These are phyloP conservation scores for Cutaneotrichosporon sp. DNA, from an alignment of 1,284 basidiomycete genomes.

Conservation along the genomic window DNA sequence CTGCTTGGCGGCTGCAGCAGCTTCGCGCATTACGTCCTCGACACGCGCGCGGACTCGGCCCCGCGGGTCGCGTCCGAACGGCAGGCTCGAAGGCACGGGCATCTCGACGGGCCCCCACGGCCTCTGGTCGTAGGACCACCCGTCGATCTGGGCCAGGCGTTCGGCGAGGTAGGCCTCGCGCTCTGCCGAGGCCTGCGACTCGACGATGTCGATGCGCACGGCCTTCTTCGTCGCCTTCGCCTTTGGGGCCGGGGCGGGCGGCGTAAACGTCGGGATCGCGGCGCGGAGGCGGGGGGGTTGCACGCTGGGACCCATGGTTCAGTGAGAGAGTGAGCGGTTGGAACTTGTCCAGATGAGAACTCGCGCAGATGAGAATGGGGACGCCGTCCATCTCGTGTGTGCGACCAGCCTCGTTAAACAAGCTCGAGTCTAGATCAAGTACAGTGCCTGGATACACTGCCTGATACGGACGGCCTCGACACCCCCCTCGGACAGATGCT, in stretches of 20 bases:
- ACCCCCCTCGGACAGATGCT: too few species aligned
- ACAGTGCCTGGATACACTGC: background rate
- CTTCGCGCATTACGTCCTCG: background rate
- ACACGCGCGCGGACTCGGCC: background rate
- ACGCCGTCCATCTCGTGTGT: too few species aligned
- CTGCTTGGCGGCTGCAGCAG: background rate
- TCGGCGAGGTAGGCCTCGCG: constrained; percentile 6
- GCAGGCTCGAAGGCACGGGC: constrained; percentile 5
- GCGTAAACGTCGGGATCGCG: background rate
- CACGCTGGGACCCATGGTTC: too few species aligned
- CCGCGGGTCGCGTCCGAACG: background rate
- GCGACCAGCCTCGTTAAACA: background rate
- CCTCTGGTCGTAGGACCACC: background rate
- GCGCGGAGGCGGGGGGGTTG: background rate
- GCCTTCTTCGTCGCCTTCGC: background rate
- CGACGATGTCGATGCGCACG: constrained; percentile 2
- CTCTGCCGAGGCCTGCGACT: background rate
- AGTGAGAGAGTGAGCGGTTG: too few species aligned
- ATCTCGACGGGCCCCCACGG: constrained; percentile 5
- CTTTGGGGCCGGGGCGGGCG: too few species aligned
- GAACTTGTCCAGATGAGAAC: too few species aligned
- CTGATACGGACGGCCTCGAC: background rate
- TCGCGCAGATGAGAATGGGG: too few species aligned
- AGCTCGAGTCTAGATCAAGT: background rate
- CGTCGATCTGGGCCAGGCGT: constrained; percentile 6